phyloP scores from a whole-genome alignment of 371 early-diverging fungal genomes.

The Mucor circinelloides region DNA sequence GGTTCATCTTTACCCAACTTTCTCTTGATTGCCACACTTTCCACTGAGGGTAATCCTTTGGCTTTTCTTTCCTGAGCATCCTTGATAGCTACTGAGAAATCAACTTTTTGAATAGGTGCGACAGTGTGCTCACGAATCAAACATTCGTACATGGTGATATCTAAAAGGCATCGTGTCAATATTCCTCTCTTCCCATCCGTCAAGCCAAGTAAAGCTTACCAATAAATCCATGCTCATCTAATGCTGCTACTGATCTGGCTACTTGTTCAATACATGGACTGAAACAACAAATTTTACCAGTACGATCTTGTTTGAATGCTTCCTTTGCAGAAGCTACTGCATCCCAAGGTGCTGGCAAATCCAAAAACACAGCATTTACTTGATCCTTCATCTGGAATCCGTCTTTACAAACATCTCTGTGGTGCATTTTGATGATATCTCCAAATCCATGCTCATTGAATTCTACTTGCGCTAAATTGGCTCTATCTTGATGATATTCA shows the following conservation, averaged over 20 bases:
- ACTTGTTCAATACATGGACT: constrained; percentile 98
- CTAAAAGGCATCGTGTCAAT: constrained; percentile 28
- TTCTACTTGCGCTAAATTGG: constrained; percentile 71
- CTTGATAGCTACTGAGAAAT: constrained; percentile 55
- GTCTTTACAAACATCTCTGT: constrained; percentile 89
- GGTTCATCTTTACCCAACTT: constrained; percentile 24
- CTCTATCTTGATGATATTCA: constrained; percentile 90
- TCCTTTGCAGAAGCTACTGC: constrained; percentile 82
- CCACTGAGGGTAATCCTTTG: constrained; percentile 36
- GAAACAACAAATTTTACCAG: constrained; percentile 89
- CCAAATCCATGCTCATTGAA: constrained; percentile 79
- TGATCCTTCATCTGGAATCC: constrained; percentile 80
- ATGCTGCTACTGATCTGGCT: constrained; percentile 71
- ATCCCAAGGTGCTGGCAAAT: constrained; percentile 97
- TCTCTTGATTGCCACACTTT: constrained; percentile 28
- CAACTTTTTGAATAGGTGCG: constrained; percentile 47
- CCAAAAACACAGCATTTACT: constrained; percentile 93
- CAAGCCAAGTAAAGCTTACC: constrained; percentile 39
- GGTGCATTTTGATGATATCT: constrained; percentile 66
- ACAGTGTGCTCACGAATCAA: constrained; percentile 67
- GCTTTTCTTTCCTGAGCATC: constrained; percentile 45
- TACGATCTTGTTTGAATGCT: constrained; percentile 76
- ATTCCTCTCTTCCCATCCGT: not conserved
- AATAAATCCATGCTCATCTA: constrained; percentile 79
- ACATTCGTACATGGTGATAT: constrained; percentile 85